Evolutionary conservation across 352 stramenopile genomes (phyloP).

Genomic region (Phytophthora lateralis): DNA sequence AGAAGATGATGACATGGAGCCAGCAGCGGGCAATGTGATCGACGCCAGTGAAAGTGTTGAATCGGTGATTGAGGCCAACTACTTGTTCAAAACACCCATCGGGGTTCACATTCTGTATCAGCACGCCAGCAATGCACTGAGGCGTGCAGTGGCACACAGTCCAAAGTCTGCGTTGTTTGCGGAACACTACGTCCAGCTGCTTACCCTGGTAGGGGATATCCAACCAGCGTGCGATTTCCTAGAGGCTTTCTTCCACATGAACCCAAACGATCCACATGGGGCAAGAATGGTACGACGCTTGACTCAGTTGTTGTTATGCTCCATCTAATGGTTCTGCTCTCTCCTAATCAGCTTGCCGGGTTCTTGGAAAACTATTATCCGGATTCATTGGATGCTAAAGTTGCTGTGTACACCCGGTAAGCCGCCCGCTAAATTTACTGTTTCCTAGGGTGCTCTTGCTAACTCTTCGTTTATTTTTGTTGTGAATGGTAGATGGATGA

Average conservation of each 20-base stretch:
- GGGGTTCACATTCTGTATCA: conserved; percentile 79
- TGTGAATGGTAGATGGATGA: conserved; percentile 49
- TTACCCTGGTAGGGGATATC: conserved; percentile 66
- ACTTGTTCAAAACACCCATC: conserved; percentile 69
- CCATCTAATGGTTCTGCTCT: conserved; percentile 14
- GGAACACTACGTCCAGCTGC: conserved; percentile 75
- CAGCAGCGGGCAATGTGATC: conserved; percentile 5
- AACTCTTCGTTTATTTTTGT: conserved; percentile 1
- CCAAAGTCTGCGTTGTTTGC: conserved; percentile 66
- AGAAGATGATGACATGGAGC: conserved; percentile 28
- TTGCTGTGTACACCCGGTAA: conserved; percentile 42
- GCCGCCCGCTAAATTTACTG: not conserved
- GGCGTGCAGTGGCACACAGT: conserved; percentile 61
- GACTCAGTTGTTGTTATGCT: not conserved
- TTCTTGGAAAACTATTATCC: conserved; percentile 59
- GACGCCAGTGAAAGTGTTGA: conserved; percentile 35
- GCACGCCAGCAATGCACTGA: conserved; percentile 57
- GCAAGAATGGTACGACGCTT: conserved; percentile 64
- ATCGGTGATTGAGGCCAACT: conserved; percentile 57
- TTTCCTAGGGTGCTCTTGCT: conserved; percentile 1
- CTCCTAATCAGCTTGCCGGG: conserved; percentile 32
- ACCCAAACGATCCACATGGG: conserved; percentile 63
- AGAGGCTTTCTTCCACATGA: conserved; percentile 70
- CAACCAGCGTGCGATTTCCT: conserved; percentile 70
- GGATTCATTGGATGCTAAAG: conserved; percentile 48